Conservation (phyloP, 305 asterid species). For the Solanum hybrid region DNA sequence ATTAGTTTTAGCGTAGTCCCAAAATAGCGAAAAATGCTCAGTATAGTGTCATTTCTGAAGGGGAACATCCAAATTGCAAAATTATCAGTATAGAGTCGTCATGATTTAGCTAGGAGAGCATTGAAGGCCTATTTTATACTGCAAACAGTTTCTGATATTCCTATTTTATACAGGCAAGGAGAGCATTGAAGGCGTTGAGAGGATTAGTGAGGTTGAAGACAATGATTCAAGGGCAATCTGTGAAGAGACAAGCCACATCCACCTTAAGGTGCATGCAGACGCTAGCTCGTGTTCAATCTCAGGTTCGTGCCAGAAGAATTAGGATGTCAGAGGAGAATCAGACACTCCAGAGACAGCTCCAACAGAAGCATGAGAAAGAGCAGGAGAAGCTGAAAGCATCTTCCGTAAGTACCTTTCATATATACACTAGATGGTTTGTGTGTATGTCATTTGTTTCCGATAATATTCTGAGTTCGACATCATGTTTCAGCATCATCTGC, state of each 20-base stretch:
- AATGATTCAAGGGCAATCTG: constrained; percentile 61
- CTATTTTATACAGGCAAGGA: constrained; percentile 52
- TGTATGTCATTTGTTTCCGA: neutral
- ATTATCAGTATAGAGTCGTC: neutral
- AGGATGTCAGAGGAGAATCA: constrained; percentile 56
- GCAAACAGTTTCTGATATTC: neutral
- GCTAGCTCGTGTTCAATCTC: constrained; percentile 61
- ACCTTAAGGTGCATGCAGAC: constrained; percentile 67
- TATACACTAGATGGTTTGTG: neutral
- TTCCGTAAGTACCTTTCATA: constrained; percentile 37
- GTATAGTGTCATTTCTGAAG: neutral
- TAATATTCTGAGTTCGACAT: neutral
- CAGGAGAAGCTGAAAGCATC: constrained; percentile 47
- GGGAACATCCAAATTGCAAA: neutral
- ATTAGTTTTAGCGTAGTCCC: neutral
- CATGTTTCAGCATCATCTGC: neutral
- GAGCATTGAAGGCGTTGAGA: constrained; percentile 72
- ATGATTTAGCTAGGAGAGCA: neutral
- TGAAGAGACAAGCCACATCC: constrained; percentile 59
- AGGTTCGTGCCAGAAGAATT: constrained; percentile 57
- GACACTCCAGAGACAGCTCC: constrained; percentile 60
- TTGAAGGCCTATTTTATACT: neutral
- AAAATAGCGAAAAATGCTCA: neutral
- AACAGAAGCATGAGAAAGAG: constrained; percentile 64
- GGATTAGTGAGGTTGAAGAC: constrained; percentile 80